These are phyloP conservation scores for Calonectria hongkongensis DNA, from an alignment of 2,329 filamentous ascomycete genomes.

Conservation along the genomic window DNA sequence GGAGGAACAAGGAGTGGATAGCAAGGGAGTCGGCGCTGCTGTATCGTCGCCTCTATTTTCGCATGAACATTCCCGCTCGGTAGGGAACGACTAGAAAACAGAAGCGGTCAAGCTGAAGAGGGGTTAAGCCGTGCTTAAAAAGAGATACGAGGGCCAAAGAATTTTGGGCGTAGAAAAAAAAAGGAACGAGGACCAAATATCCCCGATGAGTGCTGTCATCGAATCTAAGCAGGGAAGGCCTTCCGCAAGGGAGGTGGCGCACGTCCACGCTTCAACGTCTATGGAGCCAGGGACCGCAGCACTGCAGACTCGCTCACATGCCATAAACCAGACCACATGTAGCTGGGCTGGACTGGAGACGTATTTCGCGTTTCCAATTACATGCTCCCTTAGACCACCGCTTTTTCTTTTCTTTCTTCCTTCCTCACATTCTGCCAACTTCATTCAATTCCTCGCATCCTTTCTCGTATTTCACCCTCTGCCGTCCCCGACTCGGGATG, in stretches of 20 bases:
- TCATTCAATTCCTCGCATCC: neutral
- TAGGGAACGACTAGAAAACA: neutral
- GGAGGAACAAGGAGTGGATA: conserved; percentile 11
- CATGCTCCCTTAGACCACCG: neutral
- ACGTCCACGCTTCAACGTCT: conserved; percentile 3
- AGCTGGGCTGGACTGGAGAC: neutral
- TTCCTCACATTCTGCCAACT: neutral
- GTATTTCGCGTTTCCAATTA: neutral
- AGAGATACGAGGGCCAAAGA: neutral
- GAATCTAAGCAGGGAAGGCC: conserved; percentile 23
- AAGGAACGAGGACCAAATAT: neutral
- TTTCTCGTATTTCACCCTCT: neutral
- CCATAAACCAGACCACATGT: conserved; percentile 15
- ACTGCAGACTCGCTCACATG: neutral
- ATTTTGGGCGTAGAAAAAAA: neutral
- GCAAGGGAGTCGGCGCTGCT: conserved; percentile 9
- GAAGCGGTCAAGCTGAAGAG: neutral
- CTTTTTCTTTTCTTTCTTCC: neutral
- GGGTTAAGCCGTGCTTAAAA: neutral
- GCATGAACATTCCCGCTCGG: conserved; percentile 12
- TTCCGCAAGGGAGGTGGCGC: conserved; percentile 35
- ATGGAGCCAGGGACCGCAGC: neutral
- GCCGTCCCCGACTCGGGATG: neutral
- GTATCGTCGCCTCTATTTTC: neutral
- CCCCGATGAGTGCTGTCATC: conserved; percentile 6